Evolutionary conservation across 2,329 filamentous ascomycete species (phyloP).

Genomic region (Pleoardoris graminearum): DNA sequence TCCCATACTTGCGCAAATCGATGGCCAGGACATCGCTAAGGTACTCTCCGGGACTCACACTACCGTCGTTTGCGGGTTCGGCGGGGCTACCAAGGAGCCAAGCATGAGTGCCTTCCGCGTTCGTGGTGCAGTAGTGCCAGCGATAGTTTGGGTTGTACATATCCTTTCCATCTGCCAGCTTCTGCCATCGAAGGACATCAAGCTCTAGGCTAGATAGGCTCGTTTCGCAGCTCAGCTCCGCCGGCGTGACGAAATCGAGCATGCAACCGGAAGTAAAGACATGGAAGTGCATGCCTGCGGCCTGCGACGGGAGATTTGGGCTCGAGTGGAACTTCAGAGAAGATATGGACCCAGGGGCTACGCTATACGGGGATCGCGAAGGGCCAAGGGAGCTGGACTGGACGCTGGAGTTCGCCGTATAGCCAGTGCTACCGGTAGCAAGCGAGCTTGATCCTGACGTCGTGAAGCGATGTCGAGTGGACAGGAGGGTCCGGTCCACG

Average conservation of each 20-base stretch:
- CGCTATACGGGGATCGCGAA: constrained; percentile 56
- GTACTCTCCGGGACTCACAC: constrained; percentile 81
- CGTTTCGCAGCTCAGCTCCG: constrained; percentile 87
- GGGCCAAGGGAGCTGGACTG: constrained; percentile 54
- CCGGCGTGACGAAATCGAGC: constrained; percentile 91
- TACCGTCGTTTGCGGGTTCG: constrained; percentile 67
- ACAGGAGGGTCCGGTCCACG: constrained; percentile 47
- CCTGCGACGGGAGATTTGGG: constrained; percentile 81
- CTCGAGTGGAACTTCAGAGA: constrained; percentile 88
- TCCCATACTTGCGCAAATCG: constrained; percentile 86
- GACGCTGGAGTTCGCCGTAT: constrained; percentile 73
- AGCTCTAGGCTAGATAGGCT: constrained; percentile 89
- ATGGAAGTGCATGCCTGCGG: constrained; percentile 92
- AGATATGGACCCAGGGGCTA: constrained; percentile 84
- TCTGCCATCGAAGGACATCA: constrained; percentile 87
- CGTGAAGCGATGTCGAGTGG: constrained; percentile 36
- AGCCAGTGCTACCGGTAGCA: constrained; percentile 53
- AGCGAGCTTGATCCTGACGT: constrained; percentile 36
- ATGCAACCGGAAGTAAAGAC: constrained; percentile 90
- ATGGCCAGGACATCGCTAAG: constrained; percentile 93
- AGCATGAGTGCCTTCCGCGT: constrained; percentile 91
- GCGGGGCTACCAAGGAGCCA: constrained; percentile 94
- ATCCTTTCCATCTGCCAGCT: constrained; percentile 89
- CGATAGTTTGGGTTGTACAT: constrained; percentile 90
- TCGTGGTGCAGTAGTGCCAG: constrained; percentile 98